phyloP scores from a whole-genome alignment of 345 rosid genomes.

The Noccaea caerulescens region DNA sequence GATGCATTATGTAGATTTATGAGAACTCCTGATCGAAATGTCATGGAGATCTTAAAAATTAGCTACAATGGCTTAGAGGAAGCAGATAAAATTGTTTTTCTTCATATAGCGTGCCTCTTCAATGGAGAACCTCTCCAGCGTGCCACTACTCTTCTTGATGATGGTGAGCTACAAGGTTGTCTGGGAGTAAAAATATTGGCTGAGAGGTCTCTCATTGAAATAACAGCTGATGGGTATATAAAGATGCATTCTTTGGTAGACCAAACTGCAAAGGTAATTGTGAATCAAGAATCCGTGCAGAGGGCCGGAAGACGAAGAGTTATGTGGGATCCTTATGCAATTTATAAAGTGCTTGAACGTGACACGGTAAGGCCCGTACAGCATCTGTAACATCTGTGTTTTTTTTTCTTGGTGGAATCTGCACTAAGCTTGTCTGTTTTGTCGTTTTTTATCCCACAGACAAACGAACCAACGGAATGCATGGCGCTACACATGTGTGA shows the following conservation, averaged over 20 bases:
- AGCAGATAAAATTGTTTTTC: constrained; percentile 1
- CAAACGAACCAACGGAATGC: neutral
- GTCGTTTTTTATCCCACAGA: neutral
- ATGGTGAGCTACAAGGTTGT: neutral
- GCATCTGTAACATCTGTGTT: neutral
- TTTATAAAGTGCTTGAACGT: neutral
- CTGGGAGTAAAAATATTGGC: constrained; percentile 1
- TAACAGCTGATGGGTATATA: neutral
- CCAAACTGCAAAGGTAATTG: constrained; percentile 15
- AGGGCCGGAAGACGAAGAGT: neutral
- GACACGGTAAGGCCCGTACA: neutral
- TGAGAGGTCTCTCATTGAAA: constrained; percentile 32
- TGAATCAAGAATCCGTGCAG: neutral
- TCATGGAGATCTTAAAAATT: neutral
- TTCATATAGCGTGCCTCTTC: constrained; percentile 30
- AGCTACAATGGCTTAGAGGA: constrained; percentile 21
- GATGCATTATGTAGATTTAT: neutral
- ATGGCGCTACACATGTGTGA: constrained; percentile 9
- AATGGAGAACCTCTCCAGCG: constrained; percentile 2
- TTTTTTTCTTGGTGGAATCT: neutral
- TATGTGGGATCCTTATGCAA: constrained; percentile 20
- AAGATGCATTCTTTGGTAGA: constrained; percentile 25
- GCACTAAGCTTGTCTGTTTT: neutral
- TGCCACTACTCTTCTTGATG: constrained; percentile 8
- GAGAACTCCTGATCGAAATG: neutral